phyloP scores from a whole-genome alignment of 768 basidiomycete species.

The Trametes maxima region DNA sequence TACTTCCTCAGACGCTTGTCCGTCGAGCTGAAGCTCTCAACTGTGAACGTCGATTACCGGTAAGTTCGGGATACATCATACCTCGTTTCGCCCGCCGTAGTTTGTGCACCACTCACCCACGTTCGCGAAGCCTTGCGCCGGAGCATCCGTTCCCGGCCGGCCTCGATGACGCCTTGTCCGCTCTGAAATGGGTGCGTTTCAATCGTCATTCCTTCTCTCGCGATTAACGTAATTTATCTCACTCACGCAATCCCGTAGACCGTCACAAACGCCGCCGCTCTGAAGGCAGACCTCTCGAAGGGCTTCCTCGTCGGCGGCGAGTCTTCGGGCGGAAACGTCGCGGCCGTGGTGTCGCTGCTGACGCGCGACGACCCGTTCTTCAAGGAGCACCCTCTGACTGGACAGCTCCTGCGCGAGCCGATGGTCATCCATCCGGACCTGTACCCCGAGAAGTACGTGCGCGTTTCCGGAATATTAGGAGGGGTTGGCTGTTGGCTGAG shows the following conservation, averaged over 20 bases:
- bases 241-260: background rate
- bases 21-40: constrained; percentile 23
- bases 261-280: constrained; percentile 5
- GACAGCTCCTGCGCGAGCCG: constrained; percentile 30
- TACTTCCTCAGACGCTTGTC: constrained; percentile 19
- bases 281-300: constrained; percentile 24
- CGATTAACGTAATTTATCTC: background rate
- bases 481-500: no score
- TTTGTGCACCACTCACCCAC: no score
- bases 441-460: constrained; percentile 24
- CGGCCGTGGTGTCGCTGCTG: constrained; percentile 26
- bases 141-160: constrained; percentile 30
- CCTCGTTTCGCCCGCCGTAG: no score
- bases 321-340: constrained; percentile 30
- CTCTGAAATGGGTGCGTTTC: constrained; percentile 29
- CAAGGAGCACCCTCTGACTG: constrained; percentile 23
- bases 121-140: constrained; percentile 28
- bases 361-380: constrained; percentile 33
- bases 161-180: constrained; percentile 26
- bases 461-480: no score
- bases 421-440: constrained; percentile 17
- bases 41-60: constrained; percentile 26
- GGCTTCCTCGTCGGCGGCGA: constrained; percentile 33
- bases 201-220: no score
- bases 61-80: background rate